Evolutionary conservation across 2,329 filamentous ascomycete species (phyloP).

Genomic region (Calonectria crousiana): DNA sequence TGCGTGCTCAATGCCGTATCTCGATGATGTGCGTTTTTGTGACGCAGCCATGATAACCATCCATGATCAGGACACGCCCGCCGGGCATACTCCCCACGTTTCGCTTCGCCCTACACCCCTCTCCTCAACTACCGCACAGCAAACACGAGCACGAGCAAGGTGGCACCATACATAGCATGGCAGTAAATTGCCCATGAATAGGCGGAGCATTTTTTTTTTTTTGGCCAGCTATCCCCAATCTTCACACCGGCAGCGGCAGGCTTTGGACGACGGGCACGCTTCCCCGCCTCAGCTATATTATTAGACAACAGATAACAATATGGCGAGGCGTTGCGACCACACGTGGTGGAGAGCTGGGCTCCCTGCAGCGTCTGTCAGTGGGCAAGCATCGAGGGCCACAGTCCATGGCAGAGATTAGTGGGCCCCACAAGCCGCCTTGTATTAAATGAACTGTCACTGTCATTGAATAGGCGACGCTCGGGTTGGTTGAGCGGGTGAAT

Average conservation of each 20-base stretch:
- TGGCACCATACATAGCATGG: background rate
- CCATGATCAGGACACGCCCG: constrained; percentile 4
- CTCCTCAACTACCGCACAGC: background rate
- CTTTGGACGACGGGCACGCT: constrained; percentile 3
- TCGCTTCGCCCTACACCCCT: background rate
- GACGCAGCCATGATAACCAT: constrained; percentile 1
- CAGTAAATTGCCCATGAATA: background rate
- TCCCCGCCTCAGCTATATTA: constrained; percentile 13
- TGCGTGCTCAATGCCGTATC: background rate
- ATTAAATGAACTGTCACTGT: constrained; percentile 8
- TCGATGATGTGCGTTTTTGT: constrained; percentile 13
- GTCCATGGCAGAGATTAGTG: constrained; percentile 26
- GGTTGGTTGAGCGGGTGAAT: background rate
- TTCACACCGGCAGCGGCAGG: constrained; percentile 20
- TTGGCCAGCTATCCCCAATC: constrained; percentile 10
- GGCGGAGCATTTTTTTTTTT: background rate
- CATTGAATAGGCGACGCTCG: background rate
- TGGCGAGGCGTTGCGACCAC: background rate
- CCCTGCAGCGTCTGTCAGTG: constrained; percentile 25
- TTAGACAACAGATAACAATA: constrained; percentile 10
- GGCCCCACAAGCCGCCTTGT: constrained; percentile 28
- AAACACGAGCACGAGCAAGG: background rate
- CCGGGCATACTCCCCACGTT: background rate
- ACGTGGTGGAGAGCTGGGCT: constrained; percentile 34
- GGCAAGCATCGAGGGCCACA: constrained; percentile 17